Evolutionary conservation across 805 yeast genomes (phyloP).

Genomic region (Nematodospora valgi): DNA sequence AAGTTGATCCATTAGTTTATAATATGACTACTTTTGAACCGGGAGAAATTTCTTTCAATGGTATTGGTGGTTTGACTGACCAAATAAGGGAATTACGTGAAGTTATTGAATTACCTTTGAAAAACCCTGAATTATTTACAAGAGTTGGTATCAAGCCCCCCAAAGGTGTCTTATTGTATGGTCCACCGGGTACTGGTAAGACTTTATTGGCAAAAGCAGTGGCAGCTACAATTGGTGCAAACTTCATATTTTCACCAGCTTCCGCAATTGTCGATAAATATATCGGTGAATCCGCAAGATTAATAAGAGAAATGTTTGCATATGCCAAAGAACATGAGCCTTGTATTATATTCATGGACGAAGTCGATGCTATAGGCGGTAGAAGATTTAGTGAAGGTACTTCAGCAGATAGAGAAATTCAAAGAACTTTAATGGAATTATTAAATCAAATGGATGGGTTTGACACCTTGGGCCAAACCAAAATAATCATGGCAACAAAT

Average conservation of each 20-base stretch:
- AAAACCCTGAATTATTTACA: conserved; percentile 92
- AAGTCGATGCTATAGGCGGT: conserved; percentile 98
- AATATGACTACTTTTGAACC: conserved; percentile 98
- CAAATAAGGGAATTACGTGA: conserved; percentile 96
- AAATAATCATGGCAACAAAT: conserved; percentile 98
- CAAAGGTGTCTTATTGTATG: conserved; percentile 92
- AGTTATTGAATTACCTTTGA: conserved; percentile 94
- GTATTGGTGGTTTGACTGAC: conserved; percentile 94
- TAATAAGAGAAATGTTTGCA: conserved; percentile 96
- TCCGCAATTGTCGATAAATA: conserved; percentile 97
- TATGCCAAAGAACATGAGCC: conserved; percentile 98
- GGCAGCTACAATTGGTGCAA: conserved; percentile 98
- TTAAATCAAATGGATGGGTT: conserved; percentile 98
- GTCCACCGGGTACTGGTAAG: conserved; percentile 99
- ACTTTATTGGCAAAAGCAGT: conserved; percentile 95
- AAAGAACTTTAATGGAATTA: conserved; percentile 95
- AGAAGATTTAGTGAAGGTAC: conserved; percentile 97
- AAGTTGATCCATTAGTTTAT: conserved; percentile 96
- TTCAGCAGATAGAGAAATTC: conserved; percentile 97
- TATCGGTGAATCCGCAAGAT: conserved; percentile 95
- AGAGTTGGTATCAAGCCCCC: conserved; percentile 99
- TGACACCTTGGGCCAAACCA: conserved; percentile 93
- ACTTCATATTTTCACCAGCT: conserved; percentile 97
- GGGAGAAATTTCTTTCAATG: conserved; percentile 92
- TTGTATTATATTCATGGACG: conserved; percentile 97